Evolutionary conservation across 139 green algal genomes (phyloP), one percentile per base, ranked within the genome.

Genomic region (Chlorokybus atmophyticus): DNA sequence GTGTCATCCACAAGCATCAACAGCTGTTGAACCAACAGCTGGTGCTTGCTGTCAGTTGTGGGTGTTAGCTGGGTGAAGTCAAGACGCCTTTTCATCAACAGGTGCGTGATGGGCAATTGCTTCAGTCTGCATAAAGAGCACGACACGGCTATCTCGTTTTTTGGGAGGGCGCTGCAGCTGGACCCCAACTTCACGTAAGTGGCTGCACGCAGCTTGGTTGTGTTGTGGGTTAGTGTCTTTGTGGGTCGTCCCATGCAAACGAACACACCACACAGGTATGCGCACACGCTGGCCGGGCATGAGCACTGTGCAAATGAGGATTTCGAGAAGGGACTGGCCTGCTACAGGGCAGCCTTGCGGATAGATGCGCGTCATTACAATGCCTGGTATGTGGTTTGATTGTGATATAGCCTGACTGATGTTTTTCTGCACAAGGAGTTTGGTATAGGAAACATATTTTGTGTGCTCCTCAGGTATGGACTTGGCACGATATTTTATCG

Each of bases 291-390:
- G 48, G 70, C 62, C 0, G 89, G 87, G 26, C 89, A 96, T 66
- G 89, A 97, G 75, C 66, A 91, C 64, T 78, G 84, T 41, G 84
- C 88, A 31, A 84, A 82, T 42, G 89, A 94, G 67, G 85, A 96
- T 68, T 87, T 87, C 56, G 87, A 90, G 35, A 87, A 90, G 57
- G 80, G 66, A 4, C 53, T 85, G 29, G 50, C 66, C 2, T 89
- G 79, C 67, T 97, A 92, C 79, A 75, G 85, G 27, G 73, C 77
- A 14, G 89, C 89, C 8, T 70, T 95, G 19, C 74, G 85, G 3
- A 49, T 89, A 0, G 85, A 96, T 55, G 48, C 68, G 2, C 77
- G 87, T 4, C 88, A 97, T 61, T 97, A 97, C 83, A 96, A 94
- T 52, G 88, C 89, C 3, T 86, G 87, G 87, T 69, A 29, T 47